These are phyloP conservation scores for Monosporozyma servazzii DNA, from an alignment of 805 yeast species.

Conservation along the genomic window DNA sequence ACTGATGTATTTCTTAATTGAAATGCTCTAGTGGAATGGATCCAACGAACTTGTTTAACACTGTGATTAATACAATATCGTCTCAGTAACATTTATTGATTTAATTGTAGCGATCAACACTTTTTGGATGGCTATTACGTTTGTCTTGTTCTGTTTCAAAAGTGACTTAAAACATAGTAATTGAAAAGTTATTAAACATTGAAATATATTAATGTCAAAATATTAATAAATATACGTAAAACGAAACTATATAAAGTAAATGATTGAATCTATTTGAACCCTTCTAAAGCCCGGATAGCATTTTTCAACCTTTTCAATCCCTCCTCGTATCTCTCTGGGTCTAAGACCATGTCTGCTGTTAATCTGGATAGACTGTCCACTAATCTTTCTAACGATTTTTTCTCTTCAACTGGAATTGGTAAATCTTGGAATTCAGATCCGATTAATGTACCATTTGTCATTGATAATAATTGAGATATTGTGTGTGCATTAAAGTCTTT, in stretches of 20 bases:
- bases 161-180: no score
- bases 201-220: neutral
- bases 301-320: slow-evolving; percentile 72
- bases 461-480: slow-evolving; percentile 30
- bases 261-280: slow-evolving; percentile 34
- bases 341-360: slow-evolving; percentile 84
- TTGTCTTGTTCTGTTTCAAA: neutral
- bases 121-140: no score
- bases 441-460: slow-evolving; percentile 35
- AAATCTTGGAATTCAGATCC: slow-evolving; percentile 61
- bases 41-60: neutral
- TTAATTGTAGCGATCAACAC: neutral
- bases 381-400: slow-evolving; percentile 71
- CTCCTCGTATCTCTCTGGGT: slow-evolving; percentile 69
- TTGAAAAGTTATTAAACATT: neutral
- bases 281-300: slow-evolving; percentile 81
- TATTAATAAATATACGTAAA: neutral
- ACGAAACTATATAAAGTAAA: neutral
- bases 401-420: slow-evolving; percentile 67
- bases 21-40: neutral
- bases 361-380: slow-evolving; percentile 78
- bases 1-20: neutral
- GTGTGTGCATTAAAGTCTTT: slow-evolving; percentile 27
- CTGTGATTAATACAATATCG: neutral
- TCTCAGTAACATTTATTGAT: neutral